These are phyloP conservation scores for Heteromeles arbutifolia DNA, from an alignment of 306 rosid species.

Conservation along the genomic window DNA sequence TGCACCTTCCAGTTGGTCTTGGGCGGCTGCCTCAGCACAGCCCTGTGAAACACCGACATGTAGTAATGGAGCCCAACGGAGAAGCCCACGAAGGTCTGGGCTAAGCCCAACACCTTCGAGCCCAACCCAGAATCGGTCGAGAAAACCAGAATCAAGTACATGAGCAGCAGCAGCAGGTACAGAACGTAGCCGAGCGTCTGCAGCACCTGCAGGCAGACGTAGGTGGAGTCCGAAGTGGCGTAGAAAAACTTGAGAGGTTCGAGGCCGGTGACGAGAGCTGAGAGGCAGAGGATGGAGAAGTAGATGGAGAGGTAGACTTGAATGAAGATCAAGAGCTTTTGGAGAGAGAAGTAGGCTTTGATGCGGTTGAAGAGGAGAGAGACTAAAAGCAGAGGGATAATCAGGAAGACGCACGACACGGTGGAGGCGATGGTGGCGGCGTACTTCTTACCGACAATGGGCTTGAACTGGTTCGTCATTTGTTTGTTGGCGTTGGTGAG, in stretches of 20 bases:
- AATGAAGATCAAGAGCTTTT: slow-evolving; percentile 78
- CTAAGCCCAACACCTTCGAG: slow-evolving; percentile 62
- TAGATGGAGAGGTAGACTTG: slow-evolving; percentile 84
- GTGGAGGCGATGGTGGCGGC: slow-evolving; percentile 68
- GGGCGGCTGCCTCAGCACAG: slow-evolving; percentile 65
- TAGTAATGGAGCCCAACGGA: slow-evolving; percentile 78
- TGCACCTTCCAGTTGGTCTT: slow-evolving; percentile 86
- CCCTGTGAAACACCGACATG: slow-evolving; percentile 81
- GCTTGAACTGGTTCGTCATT: slow-evolving; percentile 67
- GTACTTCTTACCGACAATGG: slow-evolving; percentile 75
- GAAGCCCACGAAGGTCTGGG: slow-evolving; percentile 64
- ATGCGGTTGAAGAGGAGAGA: slow-evolving; percentile 71
- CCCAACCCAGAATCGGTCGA: slow-evolving; percentile 64
- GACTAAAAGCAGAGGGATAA: slow-evolving; percentile 64
- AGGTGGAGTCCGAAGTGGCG: slow-evolving; percentile 74
- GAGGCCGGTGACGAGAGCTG: slow-evolving; percentile 54
- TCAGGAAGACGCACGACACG: slow-evolving; percentile 50
- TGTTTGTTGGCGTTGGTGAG: slow-evolving; percentile 63
- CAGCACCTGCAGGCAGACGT: slow-evolving; percentile 59
- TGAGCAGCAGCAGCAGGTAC: slow-evolving; percentile 56
- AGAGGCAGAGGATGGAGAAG: slow-evolving; percentile 66
- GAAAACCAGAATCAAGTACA: slow-evolving; percentile 73
- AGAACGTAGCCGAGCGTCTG: slow-evolving; percentile 78
- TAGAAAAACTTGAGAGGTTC: slow-evolving; percentile 85
- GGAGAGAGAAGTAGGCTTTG: slow-evolving; percentile 88